Evolutionary conservation across 805 yeast genomes (phyloP), one percentile per base, ranked within the genome.

Genomic region (Yarrowia sp.): DNA sequence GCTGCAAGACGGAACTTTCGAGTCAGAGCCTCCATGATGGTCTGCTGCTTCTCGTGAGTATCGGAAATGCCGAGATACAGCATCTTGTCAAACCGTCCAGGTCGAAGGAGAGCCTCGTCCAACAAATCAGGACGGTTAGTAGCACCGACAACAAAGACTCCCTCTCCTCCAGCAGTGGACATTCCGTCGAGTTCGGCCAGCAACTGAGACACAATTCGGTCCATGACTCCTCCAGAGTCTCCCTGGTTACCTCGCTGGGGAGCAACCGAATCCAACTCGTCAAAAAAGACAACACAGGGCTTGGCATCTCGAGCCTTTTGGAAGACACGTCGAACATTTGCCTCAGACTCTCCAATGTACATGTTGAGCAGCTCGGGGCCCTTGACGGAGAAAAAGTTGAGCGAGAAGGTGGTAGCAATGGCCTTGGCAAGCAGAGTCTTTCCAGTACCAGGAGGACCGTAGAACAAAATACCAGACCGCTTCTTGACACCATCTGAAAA

Each of bases 381-480:
- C 74, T 95, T 95, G 16, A 95, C 98, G 69, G 96, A 89, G 76
- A 95, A 92, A 75, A 95, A 95, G 75, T 95, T 95, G 67, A 95
- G 80, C 3, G 97, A 89, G 75, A 93, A 95, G 69, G 92, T 90
- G 0, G 98, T 90, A 2, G 99, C 99, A 70, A 95, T 95, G 0
- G 98, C 98, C 75, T 95, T 95, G 12, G 99, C 99, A 66, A 95
- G 80, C 30, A 95, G 79, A 0, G 99, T 95, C 74, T 95, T 95
- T 70, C 99, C 99, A 0, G 99, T 95, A 24, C 99, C 99, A 0
- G 99, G 99, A 0, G 99, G 99, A 0, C 99, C 99, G 77, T 95
- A 95, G 74, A 95, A 92, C 68, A 95, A 77, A 40, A 95, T 89
- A 56, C 99, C 99, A 71, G 96, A 87, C 75, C 99, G 82, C 73